These are phyloP conservation scores for Garcia nutans DNA, from an alignment of 345 rosid species.

Conservation along the genomic window DNA sequence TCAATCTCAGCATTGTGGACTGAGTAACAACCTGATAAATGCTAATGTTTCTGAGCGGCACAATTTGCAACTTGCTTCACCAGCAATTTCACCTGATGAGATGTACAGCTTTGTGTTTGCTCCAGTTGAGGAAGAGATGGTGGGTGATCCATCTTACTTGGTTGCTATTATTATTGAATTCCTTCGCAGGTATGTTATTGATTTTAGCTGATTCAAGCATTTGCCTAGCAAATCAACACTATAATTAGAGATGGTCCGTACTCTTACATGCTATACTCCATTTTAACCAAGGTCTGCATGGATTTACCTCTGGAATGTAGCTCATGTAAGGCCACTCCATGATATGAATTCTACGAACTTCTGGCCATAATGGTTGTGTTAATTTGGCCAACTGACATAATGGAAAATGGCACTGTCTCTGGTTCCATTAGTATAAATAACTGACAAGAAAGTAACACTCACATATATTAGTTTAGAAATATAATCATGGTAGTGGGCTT, in stretches of 20 bases:
- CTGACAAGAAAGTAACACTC: not conserved
- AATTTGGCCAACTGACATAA: not conserved
- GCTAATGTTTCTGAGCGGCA: constrained; percentile 56
- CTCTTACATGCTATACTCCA: not conserved
- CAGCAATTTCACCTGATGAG: constrained; percentile 93
- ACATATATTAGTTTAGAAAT: not conserved
- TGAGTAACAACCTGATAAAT: constrained; percentile 42
- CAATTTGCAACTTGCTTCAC: constrained; percentile 66
- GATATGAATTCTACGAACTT: not conserved
- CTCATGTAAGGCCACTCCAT: not conserved
- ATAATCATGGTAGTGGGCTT: not conserved
- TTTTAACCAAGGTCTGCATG: constrained; percentile 2
- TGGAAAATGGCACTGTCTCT: not conserved
- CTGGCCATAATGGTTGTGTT: not conserved
- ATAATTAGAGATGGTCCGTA: not conserved
- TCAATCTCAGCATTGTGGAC: constrained; percentile 40
- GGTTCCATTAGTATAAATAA: not conserved
- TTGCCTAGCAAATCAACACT: not conserved
- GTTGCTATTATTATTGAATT: constrained; percentile 79
- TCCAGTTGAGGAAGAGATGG: constrained; percentile 82
- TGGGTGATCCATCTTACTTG: constrained; percentile 82
- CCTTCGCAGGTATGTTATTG: constrained; percentile 65
- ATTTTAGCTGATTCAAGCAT: constrained; percentile 12
- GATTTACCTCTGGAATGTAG: not conserved
- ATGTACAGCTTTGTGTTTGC: constrained; percentile 82